A percentile compares a stretch with the other conserved stretches of the same genome.
Conservation (phyloP, 1,139 yeast genomes). For the Candida frijolesensis region DNA sequence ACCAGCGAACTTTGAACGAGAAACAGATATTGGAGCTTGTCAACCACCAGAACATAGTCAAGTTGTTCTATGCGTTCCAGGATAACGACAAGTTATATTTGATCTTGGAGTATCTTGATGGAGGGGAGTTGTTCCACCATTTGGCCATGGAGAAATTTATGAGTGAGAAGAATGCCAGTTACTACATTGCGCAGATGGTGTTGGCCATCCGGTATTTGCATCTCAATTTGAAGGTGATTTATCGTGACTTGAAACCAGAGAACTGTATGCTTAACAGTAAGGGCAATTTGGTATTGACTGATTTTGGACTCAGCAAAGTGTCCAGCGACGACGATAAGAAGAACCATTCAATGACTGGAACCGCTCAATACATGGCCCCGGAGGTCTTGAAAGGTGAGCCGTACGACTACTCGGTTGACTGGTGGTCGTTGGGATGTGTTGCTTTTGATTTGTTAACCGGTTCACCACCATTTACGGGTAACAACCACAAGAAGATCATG, state of each 20-base stretch:
- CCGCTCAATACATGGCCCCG: slow-evolving; percentile 97
- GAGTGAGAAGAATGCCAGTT: slow-evolving; percentile 77
- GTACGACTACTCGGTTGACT: slow-evolving; percentile 88
- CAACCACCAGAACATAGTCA: slow-evolving; percentile 85
- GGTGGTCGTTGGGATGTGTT: slow-evolving; percentile 97
- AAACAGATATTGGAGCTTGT: slow-evolving; percentile 45
- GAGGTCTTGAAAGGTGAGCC: slow-evolving; percentile 83
- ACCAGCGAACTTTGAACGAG: slow-evolving; percentile 44
- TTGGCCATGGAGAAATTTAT: slow-evolving; percentile 52
- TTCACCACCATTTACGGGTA: slow-evolving; percentile 92
- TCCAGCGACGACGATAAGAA: slow-evolving; percentile 39
- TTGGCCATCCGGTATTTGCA: slow-evolving; percentile 83
- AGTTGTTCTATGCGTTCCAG: slow-evolving; percentile 86
- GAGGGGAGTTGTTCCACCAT: slow-evolving; percentile 91
- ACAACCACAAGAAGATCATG: slow-evolving; percentile 76
- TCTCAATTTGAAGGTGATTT: slow-evolving; percentile 72
- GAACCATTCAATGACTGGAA: slow-evolving; percentile 82
- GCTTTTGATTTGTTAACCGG: slow-evolving; percentile 88
- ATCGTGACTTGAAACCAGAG: slow-evolving; percentile 92
- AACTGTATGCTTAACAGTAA: slow-evolving; percentile 79
- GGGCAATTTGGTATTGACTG: slow-evolving; percentile 86
- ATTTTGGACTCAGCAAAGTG: slow-evolving; percentile 87
- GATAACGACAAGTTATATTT: slow-evolving; percentile 79
- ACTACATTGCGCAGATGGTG: slow-evolving; percentile 85
- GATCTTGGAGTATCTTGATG: slow-evolving; percentile 84